Base-by-base conservation (phyloP, 768 basidiomycete genomes). In the Pholiota microspora region DNA sequence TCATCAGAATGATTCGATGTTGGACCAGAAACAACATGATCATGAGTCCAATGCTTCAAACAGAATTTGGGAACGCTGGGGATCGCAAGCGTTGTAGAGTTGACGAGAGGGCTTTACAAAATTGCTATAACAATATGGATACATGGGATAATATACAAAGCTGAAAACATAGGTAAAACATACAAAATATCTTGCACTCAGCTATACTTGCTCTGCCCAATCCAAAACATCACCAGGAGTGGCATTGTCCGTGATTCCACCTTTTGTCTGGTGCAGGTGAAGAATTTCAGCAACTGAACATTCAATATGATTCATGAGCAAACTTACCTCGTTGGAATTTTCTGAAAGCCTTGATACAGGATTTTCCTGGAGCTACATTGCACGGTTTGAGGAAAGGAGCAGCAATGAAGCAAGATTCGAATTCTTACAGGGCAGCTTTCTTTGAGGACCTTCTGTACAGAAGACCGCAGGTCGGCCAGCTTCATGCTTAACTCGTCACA, bases 401-500 rank as follows among this genome's bases (percentile, higher is more conserved):
- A 23, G 25, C 21, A 45, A 50, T 2, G 31, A 15, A 18, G 18
- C 21, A 16, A 36, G 29, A 31, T 31, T 42, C 12, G 7, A 21
- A 23, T 36, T 16, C 38, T 53, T 24, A 57, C 56, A 29, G 49
- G 46, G 13, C 54, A 51, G 5, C 50, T 55, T 3, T 57, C 58
- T 40, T 55, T 54, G 10, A 64, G 59, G 10, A 51, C 50, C 15
- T 44, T 57, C 25, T 64, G 55, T 16, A 68, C 56, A 15, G 73
- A 69, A 23, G 67, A 61, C 38, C 84, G 80, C 31, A 90, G 65
- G 44, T 82, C 80, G 21, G 74, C 72, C 7, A 93, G 76, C 55
- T 82, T 85, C 10, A 75, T 74, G 64, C 89, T 85, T 16, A 93
- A 67, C 3, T 74, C 71, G 58, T 90, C 85, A 55, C 91, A 93